Evolutionary conservation across 257 asterid genomes (phyloP).

Genomic region (Knoxia roxburghii): DNA sequence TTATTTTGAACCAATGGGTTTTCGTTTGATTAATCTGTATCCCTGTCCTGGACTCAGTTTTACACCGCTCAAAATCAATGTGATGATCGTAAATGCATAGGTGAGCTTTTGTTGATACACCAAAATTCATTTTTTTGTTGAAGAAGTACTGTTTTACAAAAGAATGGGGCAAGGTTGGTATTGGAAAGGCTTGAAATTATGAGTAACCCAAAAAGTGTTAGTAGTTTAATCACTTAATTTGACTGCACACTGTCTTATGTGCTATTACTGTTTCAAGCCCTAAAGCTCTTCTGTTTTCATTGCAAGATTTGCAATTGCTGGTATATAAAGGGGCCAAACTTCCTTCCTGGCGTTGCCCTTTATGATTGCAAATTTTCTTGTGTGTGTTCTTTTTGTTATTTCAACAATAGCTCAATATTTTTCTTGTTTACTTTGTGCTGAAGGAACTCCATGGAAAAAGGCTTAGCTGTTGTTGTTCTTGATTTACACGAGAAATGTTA

Average conservation of each 20-base stretch:
- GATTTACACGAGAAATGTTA: no score
- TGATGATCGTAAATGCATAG: no score
- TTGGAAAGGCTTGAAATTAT: neutral
- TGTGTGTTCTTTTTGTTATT: neutral
- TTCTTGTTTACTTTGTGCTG: neutral
- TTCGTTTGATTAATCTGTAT: neutral
- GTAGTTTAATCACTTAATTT: neutral
- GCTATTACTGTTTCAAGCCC: neutral
- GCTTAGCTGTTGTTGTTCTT: no score
- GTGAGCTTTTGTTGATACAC: no score
- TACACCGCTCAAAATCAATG: neutral
- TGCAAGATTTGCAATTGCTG: neutral
- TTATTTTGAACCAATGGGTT: neutral
- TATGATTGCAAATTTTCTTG: neutral
- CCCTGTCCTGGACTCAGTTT: neutral
- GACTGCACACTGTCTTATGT: neutral
- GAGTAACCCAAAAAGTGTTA: neutral
- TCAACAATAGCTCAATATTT: neutral
- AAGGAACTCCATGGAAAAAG: neutral
- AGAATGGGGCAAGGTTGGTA: no score
- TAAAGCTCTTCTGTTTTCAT: neutral
- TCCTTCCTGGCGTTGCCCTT: neutral
- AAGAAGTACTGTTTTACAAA: no score
- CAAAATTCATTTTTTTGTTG: no score
- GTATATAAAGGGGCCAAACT: neutral